phyloP scores from a whole-genome alignment of 2,329 filamentous ascomycete species.

The Fusarium musae region DNA sequence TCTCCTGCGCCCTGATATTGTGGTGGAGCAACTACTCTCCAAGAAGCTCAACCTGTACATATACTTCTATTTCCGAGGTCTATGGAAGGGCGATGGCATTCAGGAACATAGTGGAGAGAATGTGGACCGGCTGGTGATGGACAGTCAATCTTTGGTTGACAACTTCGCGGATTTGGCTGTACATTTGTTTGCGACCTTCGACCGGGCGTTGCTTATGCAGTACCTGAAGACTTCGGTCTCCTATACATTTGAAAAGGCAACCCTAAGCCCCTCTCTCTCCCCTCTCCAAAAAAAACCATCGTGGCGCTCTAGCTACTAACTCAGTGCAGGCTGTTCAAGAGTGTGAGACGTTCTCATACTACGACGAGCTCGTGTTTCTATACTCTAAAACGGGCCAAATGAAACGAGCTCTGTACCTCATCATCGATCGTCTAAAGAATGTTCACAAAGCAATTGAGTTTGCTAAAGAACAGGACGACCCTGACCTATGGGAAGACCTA shows the following conservation, averaged over 20 bases:
- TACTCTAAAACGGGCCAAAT: constrained; percentile 96
- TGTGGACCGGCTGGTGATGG: constrained; percentile 66
- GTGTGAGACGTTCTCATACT: constrained; percentile 83
- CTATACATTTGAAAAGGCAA: constrained; percentile 84
- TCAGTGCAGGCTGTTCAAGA: constrained; percentile 70
- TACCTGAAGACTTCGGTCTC: constrained; percentile 86
- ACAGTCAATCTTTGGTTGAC: constrained; percentile 78
- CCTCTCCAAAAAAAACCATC: no score
- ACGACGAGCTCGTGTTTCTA: constrained; percentile 93
- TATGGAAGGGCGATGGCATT: constrained; percentile 83
- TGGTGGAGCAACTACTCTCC: constrained; percentile 80
- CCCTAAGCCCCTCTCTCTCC: neutral
- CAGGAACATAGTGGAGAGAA: constrained; percentile 64
- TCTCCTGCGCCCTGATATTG: constrained; percentile 79
- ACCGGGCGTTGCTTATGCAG: constrained; percentile 83
- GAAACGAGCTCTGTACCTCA: constrained; percentile 89
- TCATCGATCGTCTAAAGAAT: constrained; percentile 92
- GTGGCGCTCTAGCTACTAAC: constrained; percentile 17
- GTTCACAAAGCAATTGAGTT: constrained; percentile 94
- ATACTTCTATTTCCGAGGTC: constrained; percentile 88
- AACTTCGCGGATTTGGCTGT: constrained; percentile 89
- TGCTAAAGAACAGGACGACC: constrained; percentile 91
- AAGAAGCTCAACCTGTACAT: constrained; percentile 78
- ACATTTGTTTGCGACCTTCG: constrained; percentile 85
- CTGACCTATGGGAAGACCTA: constrained; percentile 93